Evolutionary conservation across 352 stramenopile species (phyloP), one percentile per base, ranked within the genome.

Genomic region (Phytophthora crassamura): DNA sequence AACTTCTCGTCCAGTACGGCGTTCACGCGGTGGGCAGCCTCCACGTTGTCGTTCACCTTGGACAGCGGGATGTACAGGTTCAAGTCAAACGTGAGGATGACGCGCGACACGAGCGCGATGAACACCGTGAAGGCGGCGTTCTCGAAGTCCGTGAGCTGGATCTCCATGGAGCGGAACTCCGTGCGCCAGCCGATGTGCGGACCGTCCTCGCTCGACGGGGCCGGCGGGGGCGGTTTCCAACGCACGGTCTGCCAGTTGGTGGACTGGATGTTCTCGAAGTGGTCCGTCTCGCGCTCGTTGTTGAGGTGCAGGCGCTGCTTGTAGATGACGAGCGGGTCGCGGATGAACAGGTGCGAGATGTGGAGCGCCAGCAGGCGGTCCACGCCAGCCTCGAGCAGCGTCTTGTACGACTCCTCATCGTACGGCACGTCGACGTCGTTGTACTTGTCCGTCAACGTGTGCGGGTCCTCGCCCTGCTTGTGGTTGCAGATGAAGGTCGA

Each of bases 201-300:
- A 9, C 59, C 71, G 12, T 78, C 65, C 28, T 38, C 55, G 42
- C 55, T 68, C 6, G 62, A 59, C 10, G 75, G 58, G 2, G 72
- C 75, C 34, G 94, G 93, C 50, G 98, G 97, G 42, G 98, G 98
- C 39, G 98, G 98, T 86, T 99, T 99, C 98, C 98, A 99, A 43
- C 98, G 94, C 58, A 99, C 97, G n/a, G 95, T 99, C 87, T 99
- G 97, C 98, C 98, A 99, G 74, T 99, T 99, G 20, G 98, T 99
- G 69, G 93, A 99, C 86, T 99, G 98, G 63, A 99, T 99, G 74
- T 98, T 99, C 78, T 99, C 97, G 75, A 99, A 99, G 74, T 99
- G 97, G 64, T 99, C 97, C 12, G 88, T 94, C 67, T 91, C 86
- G 38, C 57, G 81, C 47, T 80, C 76, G 64, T 96, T 89, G 63